These are phyloP conservation scores for Nematodospora anomalae DNA, from an alignment of 1,139 yeast species.

Conservation along the genomic window DNA sequence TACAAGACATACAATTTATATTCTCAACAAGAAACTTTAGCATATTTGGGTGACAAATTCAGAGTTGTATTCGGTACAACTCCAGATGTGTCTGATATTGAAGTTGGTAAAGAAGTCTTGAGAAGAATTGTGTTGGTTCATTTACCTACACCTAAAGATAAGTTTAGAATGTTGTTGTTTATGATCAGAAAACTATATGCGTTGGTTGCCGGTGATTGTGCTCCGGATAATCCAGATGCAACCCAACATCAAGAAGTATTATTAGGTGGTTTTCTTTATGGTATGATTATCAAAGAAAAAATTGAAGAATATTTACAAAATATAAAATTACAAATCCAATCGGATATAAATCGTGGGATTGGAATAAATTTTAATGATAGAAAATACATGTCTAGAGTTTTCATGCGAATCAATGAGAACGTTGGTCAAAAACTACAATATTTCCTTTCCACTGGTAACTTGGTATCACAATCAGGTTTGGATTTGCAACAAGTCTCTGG, in stretches of 20 bases:
- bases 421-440: conserved; percentile 94
- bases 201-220: conserved; percentile 93
- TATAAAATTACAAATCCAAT: conserved; percentile 70
- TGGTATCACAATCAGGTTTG: conserved; percentile 94
- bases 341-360: conserved; percentile 78
- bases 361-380: conserved; percentile 83
- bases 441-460: conserved; percentile 93
- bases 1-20: conserved; percentile 78
- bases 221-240: conserved; percentile 98
- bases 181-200: conserved; percentile 96
- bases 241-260: conserved; percentile 98
- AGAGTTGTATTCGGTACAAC: conserved; percentile 90
- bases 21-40: conserved; percentile 84
- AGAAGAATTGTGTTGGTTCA: conserved; percentile 88
- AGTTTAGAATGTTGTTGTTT: conserved; percentile 81
- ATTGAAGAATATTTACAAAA: conserved; percentile 86
- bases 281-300: conserved; percentile 95
- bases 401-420: conserved; percentile 81
- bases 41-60: conserved; percentile 93
- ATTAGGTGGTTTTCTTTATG: conserved; percentile 93
- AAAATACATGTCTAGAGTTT: conserved; percentile 78
- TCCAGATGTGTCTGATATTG: conserved; percentile 83
- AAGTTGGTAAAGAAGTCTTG: conserved; percentile 85
- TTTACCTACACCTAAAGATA: conserved; percentile 67
- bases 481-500: conserved; percentile 99